Conservation (phyloP, 2,329 filamentous ascomycete species). For the Alternaria angustiovoidea region DNA sequence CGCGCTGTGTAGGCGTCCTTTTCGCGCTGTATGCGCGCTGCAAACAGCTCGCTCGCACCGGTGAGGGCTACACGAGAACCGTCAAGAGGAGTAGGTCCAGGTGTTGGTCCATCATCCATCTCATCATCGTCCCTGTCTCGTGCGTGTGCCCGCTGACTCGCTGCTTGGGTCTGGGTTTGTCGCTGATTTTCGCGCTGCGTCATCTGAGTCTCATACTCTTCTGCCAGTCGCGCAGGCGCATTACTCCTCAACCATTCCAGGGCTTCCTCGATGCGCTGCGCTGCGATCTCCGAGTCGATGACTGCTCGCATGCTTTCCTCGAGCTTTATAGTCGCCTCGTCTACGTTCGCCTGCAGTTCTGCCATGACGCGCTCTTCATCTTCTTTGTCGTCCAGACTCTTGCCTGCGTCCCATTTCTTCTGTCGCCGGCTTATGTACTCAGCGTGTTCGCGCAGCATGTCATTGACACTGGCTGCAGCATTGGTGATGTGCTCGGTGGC, state of each 20-base stretch:
- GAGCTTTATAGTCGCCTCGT: slow-evolving; percentile 61
- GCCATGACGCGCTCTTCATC: slow-evolving; percentile 52
- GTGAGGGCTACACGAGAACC: slow-evolving; percentile 42
- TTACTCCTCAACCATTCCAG: slow-evolving; percentile 54
- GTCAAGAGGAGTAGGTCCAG: slow-evolving; percentile 50
- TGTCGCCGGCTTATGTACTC: slow-evolving; percentile 48
- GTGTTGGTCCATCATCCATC: slow-evolving; percentile 49
- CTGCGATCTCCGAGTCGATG: slow-evolving; percentile 64
- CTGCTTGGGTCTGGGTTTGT: slow-evolving; percentile 37
- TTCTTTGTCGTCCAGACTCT: slow-evolving; percentile 48
- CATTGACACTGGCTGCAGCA: slow-evolving; percentile 64
- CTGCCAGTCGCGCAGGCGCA: slow-evolving; percentile 38
- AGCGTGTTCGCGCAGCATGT: slow-evolving; percentile 56
- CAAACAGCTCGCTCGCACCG: slow-evolving; percentile 50
- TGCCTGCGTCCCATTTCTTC: slow-evolving; percentile 47
- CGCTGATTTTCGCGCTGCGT: slow-evolving; percentile 49
- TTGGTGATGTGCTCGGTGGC: slow-evolving; percentile 59
- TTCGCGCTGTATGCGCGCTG: slow-evolving; percentile 48
- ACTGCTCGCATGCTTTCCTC: slow-evolving; percentile 66
- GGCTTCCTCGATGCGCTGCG: slow-evolving; percentile 55
- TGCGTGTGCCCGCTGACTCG: slow-evolving; percentile 27
- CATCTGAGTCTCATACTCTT: slow-evolving; percentile 46
- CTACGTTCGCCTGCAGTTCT: slow-evolving; percentile 55
- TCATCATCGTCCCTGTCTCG: slow-evolving; percentile 27
- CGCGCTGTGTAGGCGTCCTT: slow-evolving; percentile 55